Base-by-base conservation (phyloP, 2,329 filamentous ascomycete species). In the Aspergillus unguis region DNA sequence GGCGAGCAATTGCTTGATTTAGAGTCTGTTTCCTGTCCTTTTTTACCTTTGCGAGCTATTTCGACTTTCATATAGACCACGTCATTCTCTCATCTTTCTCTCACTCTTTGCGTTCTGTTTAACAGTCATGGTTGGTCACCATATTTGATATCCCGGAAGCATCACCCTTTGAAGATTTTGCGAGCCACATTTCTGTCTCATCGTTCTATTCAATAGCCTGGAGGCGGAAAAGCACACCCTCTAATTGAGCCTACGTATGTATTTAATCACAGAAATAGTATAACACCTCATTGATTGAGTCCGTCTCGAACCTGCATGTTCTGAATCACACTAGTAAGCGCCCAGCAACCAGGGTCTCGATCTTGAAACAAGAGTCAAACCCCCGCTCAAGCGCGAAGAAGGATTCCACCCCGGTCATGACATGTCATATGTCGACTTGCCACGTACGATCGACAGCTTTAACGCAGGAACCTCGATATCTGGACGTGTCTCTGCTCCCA, bases 191-290 rank as follows among this genome's bases (percentile, higher is more conserved):
- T 35, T 56, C 51, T 54, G 49, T 56, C 56, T 57, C 45, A 53
- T 36, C 23, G 37, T 54, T 53, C 40, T 57, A 40, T 54, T 49
- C 31, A 44, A 48, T 47, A 44, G 28, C 33, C 36, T 38, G 31
- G 26, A 47, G 44, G 27, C 26, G 29, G 42, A 52, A 51, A 58
- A 60, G 54, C 54, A 51, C 42, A 48, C 50, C 33, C 52, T 48
- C 48, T 51, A 44, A 44, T 40, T 47, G 52, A 55, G 57, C 38
- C 29, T 46, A 50, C 56, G 46, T 63, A 65, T 60, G 50, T 62
- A 64, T 63, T 62, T 64, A 65, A 62, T 65, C 43, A 53, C 56
- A 58, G 55, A 63, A 58, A 56, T 31, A 44, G 28, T 40, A 26
- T 36, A 50, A 32, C 17, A 53, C 17, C 25, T 44, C 10, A 11